phyloP scores from a whole-genome alignment of 2,329 filamentous ascomycete genomes.

The Byssochlamys sp. region DNA sequence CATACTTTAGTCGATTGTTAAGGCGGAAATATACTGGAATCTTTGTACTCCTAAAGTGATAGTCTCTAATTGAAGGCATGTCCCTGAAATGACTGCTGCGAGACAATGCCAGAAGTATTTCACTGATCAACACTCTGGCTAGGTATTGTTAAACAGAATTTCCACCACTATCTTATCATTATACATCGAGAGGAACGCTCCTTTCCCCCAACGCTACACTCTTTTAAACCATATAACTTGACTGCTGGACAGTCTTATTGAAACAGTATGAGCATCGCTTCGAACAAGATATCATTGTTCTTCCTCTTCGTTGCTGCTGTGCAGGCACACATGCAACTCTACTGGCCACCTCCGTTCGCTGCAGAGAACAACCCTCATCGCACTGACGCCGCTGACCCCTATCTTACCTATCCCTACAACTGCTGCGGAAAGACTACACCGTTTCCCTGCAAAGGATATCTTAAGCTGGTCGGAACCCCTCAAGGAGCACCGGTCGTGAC shows the following conservation, averaged over 20 bases:
- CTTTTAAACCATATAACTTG: neutral
- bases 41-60: neutral
- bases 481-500: slow-evolving; percentile 34
- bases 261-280: neutral
- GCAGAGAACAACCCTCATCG: slow-evolving; percentile 37
- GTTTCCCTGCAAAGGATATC: slow-evolving; percentile 36
- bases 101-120: neutral
- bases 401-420: slow-evolving; percentile 37
- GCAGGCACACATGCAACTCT: slow-evolving; percentile 34
- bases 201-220: neutral
- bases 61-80: neutral
- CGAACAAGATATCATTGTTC: neutral
- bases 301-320: slow-evolving; percentile 1
- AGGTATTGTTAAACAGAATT: neutral
- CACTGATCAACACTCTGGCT: neutral
- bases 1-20: neutral
- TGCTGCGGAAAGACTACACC: slow-evolving; percentile 32
- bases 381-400: slow-evolving; percentile 21
- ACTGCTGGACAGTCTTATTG: neutral
- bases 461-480: slow-evolving; percentile 34
- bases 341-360: slow-evolving; percentile 35
- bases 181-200: neutral
- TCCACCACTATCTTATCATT: neutral
- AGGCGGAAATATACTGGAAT: neutral
- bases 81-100: neutral